Evolutionary conservation across 2,329 filamentous ascomycete genomes (phyloP), one percentile per base, ranked within the genome.

Genomic region (Hypomyces rosellus): DNA sequence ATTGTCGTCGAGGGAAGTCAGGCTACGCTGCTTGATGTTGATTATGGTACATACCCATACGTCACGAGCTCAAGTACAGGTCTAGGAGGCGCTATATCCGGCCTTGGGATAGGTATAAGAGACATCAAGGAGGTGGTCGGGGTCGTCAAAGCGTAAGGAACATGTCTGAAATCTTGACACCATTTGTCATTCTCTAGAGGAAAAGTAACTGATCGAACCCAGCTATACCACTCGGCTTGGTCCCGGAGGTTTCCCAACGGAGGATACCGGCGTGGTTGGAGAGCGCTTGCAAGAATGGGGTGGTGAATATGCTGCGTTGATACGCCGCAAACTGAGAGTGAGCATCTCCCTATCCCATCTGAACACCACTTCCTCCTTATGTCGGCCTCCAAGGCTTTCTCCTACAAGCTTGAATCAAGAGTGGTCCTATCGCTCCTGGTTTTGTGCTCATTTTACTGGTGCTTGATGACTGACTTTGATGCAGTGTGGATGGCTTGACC

Each of bases 1-100:
- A 82, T 89, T 56, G 72, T 88, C 3, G 74, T 88, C 12, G 85
- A 89, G 68, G 85, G 85, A 48, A 82, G 82, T 37, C 66, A 68
- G 48, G 63, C 58, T 51, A 52, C 48, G 36, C 45, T 50, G 48
- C 37, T 50, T 37, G 48, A 50, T 50, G 34, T 50, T 45, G 48
- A 50, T 18, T 50, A 42, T 41, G 48, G 48, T 14, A 45, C 48
- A 34, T 61, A 62, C 47, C 59, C 58, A 33, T 60, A 60, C 30
- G 61, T 63, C 12, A 64, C 62, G 1, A 61, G 58, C 52, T 25
- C 22, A 25, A 25, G 22, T 25, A 25, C 22, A 25, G 22, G 22
- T 25, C 7, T 25, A 25, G 22, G 22, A 25, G 22, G 22, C 22
- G 22, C 22, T 25, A 25, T 25, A 25, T 25, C 22, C 37, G 83